Evolutionary conservation across 148 eudicot genomes (phyloP).

Genomic region (Rhododendron ferrugineum): DNA sequence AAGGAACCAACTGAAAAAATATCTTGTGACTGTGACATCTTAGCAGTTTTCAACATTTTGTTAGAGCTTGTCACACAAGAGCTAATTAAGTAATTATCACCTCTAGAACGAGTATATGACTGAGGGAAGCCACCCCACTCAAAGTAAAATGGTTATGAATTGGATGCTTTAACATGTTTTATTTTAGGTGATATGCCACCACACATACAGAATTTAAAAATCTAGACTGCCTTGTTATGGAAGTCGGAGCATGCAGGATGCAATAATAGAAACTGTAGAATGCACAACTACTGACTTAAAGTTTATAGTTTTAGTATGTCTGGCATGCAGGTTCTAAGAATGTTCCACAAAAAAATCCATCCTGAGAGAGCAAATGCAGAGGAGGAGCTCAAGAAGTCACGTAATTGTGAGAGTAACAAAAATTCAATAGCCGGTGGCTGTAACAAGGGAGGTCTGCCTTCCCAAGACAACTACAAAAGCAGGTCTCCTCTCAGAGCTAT

Average conservation of each 20-base stretch:
- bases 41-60: not conserved
- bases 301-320: not conserved
- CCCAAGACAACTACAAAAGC: constrained; percentile 11
- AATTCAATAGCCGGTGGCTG: constrained; percentile 6
- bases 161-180: not conserved
- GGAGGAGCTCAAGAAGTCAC: constrained; percentile 21
- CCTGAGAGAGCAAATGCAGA: constrained; percentile 30
- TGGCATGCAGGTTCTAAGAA: constrained; percentile 26
- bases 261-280: not conserved
- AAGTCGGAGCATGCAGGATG: not conserved
- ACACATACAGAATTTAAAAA: not conserved
- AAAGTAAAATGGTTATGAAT: not conserved
- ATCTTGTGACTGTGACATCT: not conserved
- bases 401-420: constrained; percentile 14
- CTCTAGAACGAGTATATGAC: not conserved
- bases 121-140: not conserved
- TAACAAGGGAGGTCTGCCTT: constrained; percentile 13
- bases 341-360: constrained; percentile 46
- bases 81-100: not conserved
- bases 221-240: not conserved
- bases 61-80: not conserved
- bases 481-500: constrained; percentile 15
- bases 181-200: not conserved
- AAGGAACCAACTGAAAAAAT: not conserved
- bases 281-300: not conserved